Percentiles rank a stretch among this genome's conserved stretches.
Evolutionary conservation across 331 rosid species (phyloP).

Genomic region (Cydonia oblonga): DNA sequence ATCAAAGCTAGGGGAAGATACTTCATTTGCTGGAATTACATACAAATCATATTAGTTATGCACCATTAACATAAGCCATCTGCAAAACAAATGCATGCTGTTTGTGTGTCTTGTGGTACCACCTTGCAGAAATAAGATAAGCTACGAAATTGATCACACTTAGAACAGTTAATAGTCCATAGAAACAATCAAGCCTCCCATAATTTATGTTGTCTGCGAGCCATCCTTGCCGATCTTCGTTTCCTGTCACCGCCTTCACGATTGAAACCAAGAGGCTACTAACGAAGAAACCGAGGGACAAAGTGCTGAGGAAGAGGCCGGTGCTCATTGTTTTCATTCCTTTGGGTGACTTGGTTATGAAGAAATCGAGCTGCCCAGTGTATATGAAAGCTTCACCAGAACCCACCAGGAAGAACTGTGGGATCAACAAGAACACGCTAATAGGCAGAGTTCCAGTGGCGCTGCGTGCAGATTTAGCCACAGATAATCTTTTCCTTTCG

Average conservation of each 20-base stretch:
- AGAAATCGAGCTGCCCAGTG: conserved; percentile 94
- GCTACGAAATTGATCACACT: conserved; percentile 53
- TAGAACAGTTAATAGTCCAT: conserved; percentile 50
- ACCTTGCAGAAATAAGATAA: conserved; percentile 43
- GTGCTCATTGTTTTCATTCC: conserved; percentile 98
- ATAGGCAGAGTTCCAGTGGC: conserved; percentile 42
- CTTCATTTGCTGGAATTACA: too few species aligned
- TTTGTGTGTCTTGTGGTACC: conserved; percentile 47
- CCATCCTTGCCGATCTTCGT: conserved; percentile 58
- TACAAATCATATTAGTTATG: too few species aligned
- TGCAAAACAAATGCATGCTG: conserved; percentile 23
- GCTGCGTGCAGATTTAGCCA: conserved; percentile 32
- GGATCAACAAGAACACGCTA: conserved; percentile 65
- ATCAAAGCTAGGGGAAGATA: too few species aligned
- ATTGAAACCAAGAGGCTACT: conserved; percentile 74
- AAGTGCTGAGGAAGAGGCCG: conserved; percentile 74
- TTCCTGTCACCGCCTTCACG: conserved; percentile 47
- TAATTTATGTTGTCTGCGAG: conserved; percentile 53
- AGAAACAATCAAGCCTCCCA: conserved; percentile 82
- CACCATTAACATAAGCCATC: conserved; percentile 17
- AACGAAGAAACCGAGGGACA: conserved; percentile 75
- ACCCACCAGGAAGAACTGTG: conserved; percentile 82
- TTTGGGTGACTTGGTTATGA: conserved; percentile 85
- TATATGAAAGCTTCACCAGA: conserved; percentile 97
- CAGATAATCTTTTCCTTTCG: conserved; percentile 51